Evolutionary conservation across 768 basidiomycete genomes (phyloP).

Genomic region (Lactarius pseudohatsudake): DNA sequence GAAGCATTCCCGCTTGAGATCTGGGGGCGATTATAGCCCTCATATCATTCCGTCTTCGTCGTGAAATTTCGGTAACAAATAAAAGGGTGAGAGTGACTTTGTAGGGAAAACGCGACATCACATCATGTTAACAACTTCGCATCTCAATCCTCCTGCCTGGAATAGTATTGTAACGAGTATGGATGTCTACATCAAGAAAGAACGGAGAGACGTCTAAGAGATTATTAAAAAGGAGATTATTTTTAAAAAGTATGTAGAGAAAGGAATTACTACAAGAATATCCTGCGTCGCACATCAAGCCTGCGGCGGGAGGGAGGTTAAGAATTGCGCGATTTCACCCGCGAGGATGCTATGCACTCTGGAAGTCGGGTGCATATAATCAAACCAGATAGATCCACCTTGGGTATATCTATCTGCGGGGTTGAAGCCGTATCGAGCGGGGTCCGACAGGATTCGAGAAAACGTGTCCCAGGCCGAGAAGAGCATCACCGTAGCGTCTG

Average conservation of each 20-base stretch:
- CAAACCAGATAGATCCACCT: constrained; percentile 27
- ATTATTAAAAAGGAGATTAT: too few species aligned
- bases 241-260: neutral
- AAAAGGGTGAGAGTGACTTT: too few species aligned
- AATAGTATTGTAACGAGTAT: neutral
- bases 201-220: neutral
- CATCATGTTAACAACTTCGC: too few species aligned
- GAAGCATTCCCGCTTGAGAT: too few species aligned
- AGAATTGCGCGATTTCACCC: constrained; percentile 20
- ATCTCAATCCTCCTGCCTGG: too few species aligned
- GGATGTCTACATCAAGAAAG: constrained; percentile 2
- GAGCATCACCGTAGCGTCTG: constrained; percentile 32
- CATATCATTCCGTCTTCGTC: too few species aligned
- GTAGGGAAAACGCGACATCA: too few species aligned
- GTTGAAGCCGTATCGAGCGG: constrained; percentile 26
- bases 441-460: constrained; percentile 32
- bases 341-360: constrained; percentile 25
- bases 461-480: constrained; percentile 33
- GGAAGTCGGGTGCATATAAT: constrained; percentile 27
- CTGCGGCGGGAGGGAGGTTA: constrained; percentile 16
- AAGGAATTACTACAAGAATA: neutral
- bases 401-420: constrained; percentile 11
- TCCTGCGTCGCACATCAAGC: constrained; percentile 4
- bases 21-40: too few species aligned
- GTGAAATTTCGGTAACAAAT: too few species aligned